These are phyloP conservation scores for Xylariaceae sp. DNA, from an alignment of 2,329 filamentous ascomycete genomes.

Conservation along the genomic window DNA sequence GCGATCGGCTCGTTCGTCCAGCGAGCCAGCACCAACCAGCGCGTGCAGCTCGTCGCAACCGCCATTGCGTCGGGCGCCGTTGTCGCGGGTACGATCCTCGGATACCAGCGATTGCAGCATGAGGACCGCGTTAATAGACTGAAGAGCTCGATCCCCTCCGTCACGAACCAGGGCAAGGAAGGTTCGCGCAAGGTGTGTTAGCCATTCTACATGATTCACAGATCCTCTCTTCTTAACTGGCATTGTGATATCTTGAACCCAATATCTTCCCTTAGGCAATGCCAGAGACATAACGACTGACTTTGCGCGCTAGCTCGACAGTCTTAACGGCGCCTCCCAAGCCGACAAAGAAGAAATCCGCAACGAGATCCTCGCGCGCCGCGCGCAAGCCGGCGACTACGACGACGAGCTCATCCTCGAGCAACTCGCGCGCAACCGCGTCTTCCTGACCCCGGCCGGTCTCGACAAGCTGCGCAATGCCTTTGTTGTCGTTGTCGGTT, in stretches of 20 bases:
- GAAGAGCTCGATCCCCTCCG: constrained; percentile 54
- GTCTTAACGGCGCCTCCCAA: constrained; percentile 46
- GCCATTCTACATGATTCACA: neutral
- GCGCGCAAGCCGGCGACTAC: constrained; percentile 59
- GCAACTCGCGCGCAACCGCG: constrained; percentile 86
- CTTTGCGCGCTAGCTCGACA: constrained; percentile 47
- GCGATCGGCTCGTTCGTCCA: constrained; percentile 39
- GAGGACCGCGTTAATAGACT: constrained; percentile 50
- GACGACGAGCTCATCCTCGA: constrained; percentile 83
- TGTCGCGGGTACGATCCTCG: constrained; percentile 55
- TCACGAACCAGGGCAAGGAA: constrained; percentile 31
- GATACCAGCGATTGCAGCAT: constrained; percentile 55
- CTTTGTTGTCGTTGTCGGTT: constrained; percentile 86
- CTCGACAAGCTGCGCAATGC: constrained; percentile 72
- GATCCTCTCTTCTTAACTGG: neutral
- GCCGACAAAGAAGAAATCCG: constrained; percentile 57
- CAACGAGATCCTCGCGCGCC: constrained; percentile 52
- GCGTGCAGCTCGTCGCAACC: constrained; percentile 62
- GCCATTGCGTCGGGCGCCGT: constrained; percentile 60
- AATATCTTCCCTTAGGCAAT: neutral
- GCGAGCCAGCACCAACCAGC: constrained; percentile 41
- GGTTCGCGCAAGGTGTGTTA: constrained; percentile 35
- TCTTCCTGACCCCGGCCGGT: constrained; percentile 80
- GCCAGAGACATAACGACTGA: constrained; percentile 17
- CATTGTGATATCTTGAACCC: neutral